Base-by-base conservation (phyloP, 805 yeast genomes). In the Spathaspora gorwiae region DNA sequence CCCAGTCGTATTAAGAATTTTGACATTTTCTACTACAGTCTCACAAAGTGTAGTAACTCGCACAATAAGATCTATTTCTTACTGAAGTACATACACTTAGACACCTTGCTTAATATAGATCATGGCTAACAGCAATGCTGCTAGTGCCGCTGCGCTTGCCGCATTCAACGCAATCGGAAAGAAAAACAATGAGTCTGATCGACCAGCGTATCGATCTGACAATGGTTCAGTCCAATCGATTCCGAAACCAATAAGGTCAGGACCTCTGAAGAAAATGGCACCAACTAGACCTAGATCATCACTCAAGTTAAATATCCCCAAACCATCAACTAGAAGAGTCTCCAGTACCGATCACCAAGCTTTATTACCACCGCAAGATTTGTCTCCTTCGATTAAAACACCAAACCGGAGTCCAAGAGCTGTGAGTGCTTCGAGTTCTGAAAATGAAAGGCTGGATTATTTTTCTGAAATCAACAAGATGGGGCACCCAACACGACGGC, bases 131-230 rank as follows among this genome's bases (percentile, higher is more conserved):
- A 29, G 32, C 5, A 11, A 35, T 29, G 46, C 69, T 29, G 70
- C 70, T 35, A 62, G 66, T 39, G 73, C 75, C 7, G 76, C 76
- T 11, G 76, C 76, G 2, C 48, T 66, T 52, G 75, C 75, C 5
- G 76, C 76, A 6, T 70, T 70, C 51, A 67, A 62, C 46, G 65
- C 55, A 33, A 29, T 39, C 26, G 31, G 42, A 15, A 40, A 45
- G 35, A 48, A 44, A 37, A 43, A 39, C 9, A 5, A 27, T 11
- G 47, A 39, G 26, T 35, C 37, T 15, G 46, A 40, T 24, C 37
- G 43, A 29, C n/a, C 31, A 19, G 9, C 11, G 6, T 37, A 14
- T 14, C 15, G 6, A 7, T 9, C 8, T 13, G 35, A 39, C 26
- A 39, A 30, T 9, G 15, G 10, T 32, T 50, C 53, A 2, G 26